These are phyloP conservation scores for Peterozyma toletana DNA, from an alignment of 805 yeast species.

Conservation along the genomic window DNA sequence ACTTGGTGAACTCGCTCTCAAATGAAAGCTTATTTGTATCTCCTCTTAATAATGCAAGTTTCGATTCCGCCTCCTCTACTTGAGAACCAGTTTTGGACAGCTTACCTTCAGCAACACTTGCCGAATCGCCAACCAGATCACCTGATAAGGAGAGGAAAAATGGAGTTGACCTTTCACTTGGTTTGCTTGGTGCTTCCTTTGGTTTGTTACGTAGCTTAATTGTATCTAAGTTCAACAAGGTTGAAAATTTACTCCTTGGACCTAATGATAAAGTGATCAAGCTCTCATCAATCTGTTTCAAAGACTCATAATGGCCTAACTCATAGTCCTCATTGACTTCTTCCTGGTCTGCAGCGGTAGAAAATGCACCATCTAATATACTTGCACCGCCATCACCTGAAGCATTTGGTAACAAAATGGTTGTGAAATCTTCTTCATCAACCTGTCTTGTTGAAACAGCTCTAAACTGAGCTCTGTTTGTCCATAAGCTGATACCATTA, in stretches of 20 bases:
- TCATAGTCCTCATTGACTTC: constrained; percentile 21
- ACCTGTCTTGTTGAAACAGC: constrained; percentile 71
- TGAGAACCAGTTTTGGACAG: constrained; percentile 11
- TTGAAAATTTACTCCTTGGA: constrained; percentile 73
- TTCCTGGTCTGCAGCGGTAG: constrained; percentile 22
- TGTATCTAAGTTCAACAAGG: constrained; percentile 73
- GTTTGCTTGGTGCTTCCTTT: constrained; percentile 77
- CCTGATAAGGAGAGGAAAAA: constrained; percentile 74
- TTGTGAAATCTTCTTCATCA: constrained; percentile 66
- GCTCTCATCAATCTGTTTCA: constrained; percentile 53
- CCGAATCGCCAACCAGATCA: constrained; percentile 64
- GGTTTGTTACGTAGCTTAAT: constrained; percentile 88
- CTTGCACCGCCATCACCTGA: constrained; percentile 73
- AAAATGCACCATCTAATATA: constrained; percentile 71
- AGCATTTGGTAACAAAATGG: constrained; percentile 60
- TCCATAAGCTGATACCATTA: constrained; percentile 89
- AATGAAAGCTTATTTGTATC: constrained; percentile 34
- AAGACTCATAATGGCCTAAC: constrained; percentile 35
- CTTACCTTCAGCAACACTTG: constrained; percentile 38
- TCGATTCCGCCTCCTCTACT: constrained; percentile 19
- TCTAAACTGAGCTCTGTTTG: constrained; percentile 78
- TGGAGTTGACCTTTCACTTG: constrained; percentile 61
- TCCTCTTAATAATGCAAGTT: constrained; percentile 24
- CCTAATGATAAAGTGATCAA: constrained; percentile 70
- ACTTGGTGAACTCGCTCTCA: constrained; percentile 68